These are phyloP conservation scores for Collybiopsis confluens DNA, from an alignment of 768 basidiomycete genomes.

Conservation along the genomic window DNA sequence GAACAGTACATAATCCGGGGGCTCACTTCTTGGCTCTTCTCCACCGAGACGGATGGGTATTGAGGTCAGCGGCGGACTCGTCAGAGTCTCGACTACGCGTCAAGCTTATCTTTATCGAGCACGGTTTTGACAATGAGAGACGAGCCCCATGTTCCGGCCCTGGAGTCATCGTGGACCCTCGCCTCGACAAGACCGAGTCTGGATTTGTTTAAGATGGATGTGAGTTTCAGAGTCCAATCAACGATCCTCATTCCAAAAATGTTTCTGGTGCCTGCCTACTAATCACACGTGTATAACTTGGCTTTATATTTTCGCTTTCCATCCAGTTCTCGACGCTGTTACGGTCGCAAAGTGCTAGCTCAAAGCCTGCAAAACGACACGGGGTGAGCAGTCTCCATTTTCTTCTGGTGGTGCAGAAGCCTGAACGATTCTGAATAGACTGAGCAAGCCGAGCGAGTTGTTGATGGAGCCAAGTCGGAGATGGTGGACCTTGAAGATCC, in stretches of 20 bases:
- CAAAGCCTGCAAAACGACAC: neutral
- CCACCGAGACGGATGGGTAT: neutral
- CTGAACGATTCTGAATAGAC: neutral
- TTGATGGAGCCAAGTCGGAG: constrained; percentile 28
- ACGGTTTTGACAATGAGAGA: constrained; percentile 1
- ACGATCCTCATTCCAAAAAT: constrained; percentile 12
- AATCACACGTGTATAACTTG: constrained; percentile 38
- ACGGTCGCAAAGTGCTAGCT: constrained; percentile 29
- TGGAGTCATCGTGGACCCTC: neutral
- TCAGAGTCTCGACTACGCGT: constrained; percentile 10
- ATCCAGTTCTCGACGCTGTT: constrained; percentile 36
- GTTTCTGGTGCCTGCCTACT: constrained; percentile 28
- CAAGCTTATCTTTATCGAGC: constrained; percentile 10
- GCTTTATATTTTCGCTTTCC: constrained; percentile 13
- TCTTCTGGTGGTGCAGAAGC: neutral
- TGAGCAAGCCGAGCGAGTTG: constrained; percentile 15
- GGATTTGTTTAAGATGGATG: constrained; percentile 26
- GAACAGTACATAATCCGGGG: neutral
- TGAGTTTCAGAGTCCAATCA: constrained; percentile 18
- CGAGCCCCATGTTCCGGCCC: neutral
- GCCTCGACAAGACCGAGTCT: constrained; percentile 10
- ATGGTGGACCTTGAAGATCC: constrained; percentile 18
- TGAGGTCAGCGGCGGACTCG: neutral
- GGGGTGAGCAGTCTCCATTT: neutral
- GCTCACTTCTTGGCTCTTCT: neutral